Percentiles rank a stretch among this genome's conserved stretches.
Evolutionary conservation across 345 rosid genomes (phyloP).

Genomic region (Schrenkiella parvula): DNA sequence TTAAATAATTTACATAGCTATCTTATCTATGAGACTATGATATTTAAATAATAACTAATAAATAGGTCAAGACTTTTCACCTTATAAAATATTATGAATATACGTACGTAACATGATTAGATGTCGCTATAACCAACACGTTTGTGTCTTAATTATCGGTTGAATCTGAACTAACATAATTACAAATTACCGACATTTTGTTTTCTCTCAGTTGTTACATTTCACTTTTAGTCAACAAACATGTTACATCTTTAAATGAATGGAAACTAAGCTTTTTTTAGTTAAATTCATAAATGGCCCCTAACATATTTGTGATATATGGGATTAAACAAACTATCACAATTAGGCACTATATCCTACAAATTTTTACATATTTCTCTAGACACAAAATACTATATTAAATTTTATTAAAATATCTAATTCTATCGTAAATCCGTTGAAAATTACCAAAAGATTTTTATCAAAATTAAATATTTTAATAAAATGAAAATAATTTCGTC

Average conservation of each 20-base stretch:
- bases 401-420: too few relatives aligned
- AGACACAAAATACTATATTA: too few relatives aligned
- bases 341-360: too few relatives aligned
- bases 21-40: too few relatives aligned
- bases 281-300: neutral
- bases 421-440: too few relatives aligned
- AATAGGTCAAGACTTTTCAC: neutral
- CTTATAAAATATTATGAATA: neutral
- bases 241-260: neutral
- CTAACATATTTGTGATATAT: neutral
- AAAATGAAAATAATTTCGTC: too few relatives aligned
- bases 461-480: too few relatives aligned
- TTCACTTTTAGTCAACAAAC: neutral
- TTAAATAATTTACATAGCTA: too few relatives aligned
- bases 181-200: neutral
- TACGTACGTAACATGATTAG: neutral
- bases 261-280: neutral
- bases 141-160: neutral
- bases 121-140: neutral
- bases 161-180: neutral
- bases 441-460: too few relatives aligned
- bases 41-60: neutral
- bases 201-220: neutral
- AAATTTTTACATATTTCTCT: too few relatives aligned
- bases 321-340: neutral